These are phyloP conservation scores for Didymella pinodella DNA, from an alignment of 2,329 filamentous ascomycete species.

Conservation along the genomic window DNA sequence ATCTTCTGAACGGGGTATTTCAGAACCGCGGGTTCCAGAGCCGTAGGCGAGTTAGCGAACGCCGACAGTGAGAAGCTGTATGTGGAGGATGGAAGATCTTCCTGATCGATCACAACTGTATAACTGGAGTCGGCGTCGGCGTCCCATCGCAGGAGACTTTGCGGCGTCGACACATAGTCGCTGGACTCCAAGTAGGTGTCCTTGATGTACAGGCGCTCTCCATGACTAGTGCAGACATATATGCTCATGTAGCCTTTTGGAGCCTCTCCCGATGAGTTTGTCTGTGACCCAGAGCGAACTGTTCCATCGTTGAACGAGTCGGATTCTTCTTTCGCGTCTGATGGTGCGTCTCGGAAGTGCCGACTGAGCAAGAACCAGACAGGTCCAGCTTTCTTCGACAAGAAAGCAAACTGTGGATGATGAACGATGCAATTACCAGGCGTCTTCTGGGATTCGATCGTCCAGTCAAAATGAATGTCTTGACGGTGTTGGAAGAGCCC, in stretches of 20 bases:
- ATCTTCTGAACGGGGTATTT: conserved; percentile 67
- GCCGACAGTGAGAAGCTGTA: conserved; percentile 90
- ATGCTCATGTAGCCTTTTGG: conserved; percentile 83
- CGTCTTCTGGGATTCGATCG: conserved; percentile 59
- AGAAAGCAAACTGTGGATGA: conserved; percentile 68
- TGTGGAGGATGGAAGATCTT: conserved; percentile 73
- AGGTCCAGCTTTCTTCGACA: conserved; percentile 62
- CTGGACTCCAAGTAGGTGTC: conserved; percentile 76
- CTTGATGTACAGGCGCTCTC: conserved; percentile 75
- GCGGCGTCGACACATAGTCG: conserved; percentile 92
- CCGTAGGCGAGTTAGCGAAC: conserved; percentile 72
- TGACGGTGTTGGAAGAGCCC: conserved; percentile 80
- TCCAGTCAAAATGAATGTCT: conserved; percentile 91
- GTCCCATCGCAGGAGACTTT: conserved; percentile 82
- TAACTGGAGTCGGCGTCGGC: conserved; percentile 61
- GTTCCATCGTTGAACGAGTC: conserved; percentile 46
- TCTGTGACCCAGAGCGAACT: conserved; percentile 32
- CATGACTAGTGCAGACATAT: conserved; percentile 76
- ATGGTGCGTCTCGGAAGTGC: conserved; percentile 73
- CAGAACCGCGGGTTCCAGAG: conserved; percentile 68
- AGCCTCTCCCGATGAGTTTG: conserved; percentile 39
- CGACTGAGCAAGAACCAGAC: conserved; percentile 88
- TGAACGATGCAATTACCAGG: conserved; percentile 77
- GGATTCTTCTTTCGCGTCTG: conserved; percentile 48
- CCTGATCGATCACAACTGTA: conserved; percentile 77